Evolutionary conservation across 179 eudicot species (phyloP), one percentile per base, ranked within the genome.

Genomic region (Amaranthus tricolor): DNA sequence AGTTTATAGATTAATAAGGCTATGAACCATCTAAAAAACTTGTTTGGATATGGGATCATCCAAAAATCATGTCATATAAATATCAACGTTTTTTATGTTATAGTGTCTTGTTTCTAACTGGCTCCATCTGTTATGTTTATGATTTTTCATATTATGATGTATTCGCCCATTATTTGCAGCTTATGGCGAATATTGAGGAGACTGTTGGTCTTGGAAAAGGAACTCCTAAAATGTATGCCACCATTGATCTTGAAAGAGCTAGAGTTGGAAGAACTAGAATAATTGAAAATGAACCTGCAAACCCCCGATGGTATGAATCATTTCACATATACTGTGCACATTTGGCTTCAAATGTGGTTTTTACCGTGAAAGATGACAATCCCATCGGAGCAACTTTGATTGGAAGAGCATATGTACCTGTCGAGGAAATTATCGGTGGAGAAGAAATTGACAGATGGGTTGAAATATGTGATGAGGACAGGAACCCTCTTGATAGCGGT

Each of bases 341-440:
- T 70, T 20, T 68, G 73, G 87, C 86, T 12, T 70, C 82, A 16
- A 17, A 80, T 47, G 74, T 86, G 17, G 59, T 86, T 43, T 82
- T 86, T 71, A 82, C 89, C 16, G 84, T 86, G 64, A 86, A 86
- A 81, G 88, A 86, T 69, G 82, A 82, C 31, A 86, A 86, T 50
- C 89, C 89, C 9, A 80, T 86, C 21, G 88, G 86, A 9, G 89
- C 89, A n/a, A 86, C 84, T 19, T 74, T 86, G 58, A 86, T 86
- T 52, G 88, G 89, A 78, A 78, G 88, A 80, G 88, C 88, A 19
- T 84, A 80, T 55, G 74, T 86, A n/a, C 88, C 86, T 11, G 84
- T 86, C 12, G 52, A 59, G 71, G 84, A 84, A 24, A 53, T 86
- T 48, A 6, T 86, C n/a, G 62, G n/a, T 12, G 89, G 86, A 9